Base-by-base conservation (phyloP, 2,329 filamentous ascomycete genomes). In the Fusarium anthophilum region DNA sequence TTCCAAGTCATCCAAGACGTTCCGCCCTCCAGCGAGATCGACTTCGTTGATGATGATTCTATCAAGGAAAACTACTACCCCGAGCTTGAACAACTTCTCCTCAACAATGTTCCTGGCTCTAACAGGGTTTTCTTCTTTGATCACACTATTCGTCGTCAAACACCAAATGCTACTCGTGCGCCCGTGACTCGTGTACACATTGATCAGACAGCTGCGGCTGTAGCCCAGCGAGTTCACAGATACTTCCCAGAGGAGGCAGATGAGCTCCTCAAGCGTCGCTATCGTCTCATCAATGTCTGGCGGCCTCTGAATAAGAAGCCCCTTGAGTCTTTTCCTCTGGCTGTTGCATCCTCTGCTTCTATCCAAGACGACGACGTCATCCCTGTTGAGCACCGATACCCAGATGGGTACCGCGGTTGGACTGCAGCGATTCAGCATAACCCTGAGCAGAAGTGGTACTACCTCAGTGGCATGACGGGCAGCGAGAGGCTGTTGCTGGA, bases 271-370 rank as follows among this genome's bases (percentile, higher is more conserved):
- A 80, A 86, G 66, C 90, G 88, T 6, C 90, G 94, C 5, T 95
- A 94, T 82, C 89, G 94, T 69, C 94, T 98, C 78, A 90, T 98
- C 81, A 98, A 97, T 76, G 92, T 98, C 54, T 98, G 95, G 95
- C 88, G 93, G 0, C 91, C 91, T 22, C 83, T 90, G 14, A 89
- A 87, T 81, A 81, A 82, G 75, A 84, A 85, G 41, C 89, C 91
- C 6, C 87, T 93, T 12, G 89, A 91, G 65, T 88, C 92, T 50
- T 89, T 87, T 75, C 93, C 93, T 3, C 85, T 95, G 3, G 91
- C 90, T 0, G 90, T 94, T 39, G 89, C 92, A 2, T 91, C 92
- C 55, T 91, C 91, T 79, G 84, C 88, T 4, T 88, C 87, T 1
- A 88, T 93, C 2, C 78, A 82, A 2, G 87, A 93, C 57, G 84